Evolutionary conservation across 116 monocot species (phyloP).

Genomic region (Posidonia oceanica): DNA sequence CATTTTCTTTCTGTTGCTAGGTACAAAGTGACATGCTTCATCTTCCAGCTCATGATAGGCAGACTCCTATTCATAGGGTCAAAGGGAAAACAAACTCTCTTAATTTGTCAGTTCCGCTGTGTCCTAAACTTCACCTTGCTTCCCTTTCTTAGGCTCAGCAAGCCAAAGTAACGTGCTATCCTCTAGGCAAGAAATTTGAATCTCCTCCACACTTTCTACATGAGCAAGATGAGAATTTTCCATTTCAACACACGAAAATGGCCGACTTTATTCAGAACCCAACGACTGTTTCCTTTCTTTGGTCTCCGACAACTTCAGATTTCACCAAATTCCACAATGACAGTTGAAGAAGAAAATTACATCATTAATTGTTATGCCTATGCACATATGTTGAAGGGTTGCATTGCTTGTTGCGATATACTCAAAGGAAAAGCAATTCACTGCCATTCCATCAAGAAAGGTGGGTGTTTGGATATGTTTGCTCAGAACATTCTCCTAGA

Average conservation of each 20-base stretch:
- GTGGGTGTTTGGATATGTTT: conserved; percentile 50
- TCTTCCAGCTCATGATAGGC: too few species aligned
- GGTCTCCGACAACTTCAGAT: too few species aligned
- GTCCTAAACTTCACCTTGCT: too few species aligned
- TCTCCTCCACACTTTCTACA: too few species aligned
- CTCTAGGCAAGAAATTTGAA: too few species aligned
- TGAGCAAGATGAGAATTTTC: conserved; percentile 1
- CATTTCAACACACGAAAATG: background rate
- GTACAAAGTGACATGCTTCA: too few species aligned
- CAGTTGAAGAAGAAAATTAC: background rate
- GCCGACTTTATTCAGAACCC: background rate
- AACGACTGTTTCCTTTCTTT: background rate
- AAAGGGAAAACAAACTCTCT: too few species aligned
- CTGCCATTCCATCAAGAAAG: conserved; percentile 37
- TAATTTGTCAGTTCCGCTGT: too few species aligned
- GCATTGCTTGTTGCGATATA: conserved; percentile 17
- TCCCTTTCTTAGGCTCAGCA: too few species aligned
- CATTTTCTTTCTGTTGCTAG: too few species aligned
- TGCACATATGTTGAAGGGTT: conserved; percentile 26
- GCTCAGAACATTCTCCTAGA: conserved; percentile 56
- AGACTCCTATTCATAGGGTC: too few species aligned
- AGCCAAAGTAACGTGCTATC: too few species aligned
- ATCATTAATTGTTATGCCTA: conserved; percentile 26
- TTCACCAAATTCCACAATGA: background rate
- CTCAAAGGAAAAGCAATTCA: conserved; percentile 41